Evolutionary conservation across 23 red algal genomes (phyloP), one percentile per base, ranked within the genome.

Genomic region (Pyropia yezoensis): DNA sequence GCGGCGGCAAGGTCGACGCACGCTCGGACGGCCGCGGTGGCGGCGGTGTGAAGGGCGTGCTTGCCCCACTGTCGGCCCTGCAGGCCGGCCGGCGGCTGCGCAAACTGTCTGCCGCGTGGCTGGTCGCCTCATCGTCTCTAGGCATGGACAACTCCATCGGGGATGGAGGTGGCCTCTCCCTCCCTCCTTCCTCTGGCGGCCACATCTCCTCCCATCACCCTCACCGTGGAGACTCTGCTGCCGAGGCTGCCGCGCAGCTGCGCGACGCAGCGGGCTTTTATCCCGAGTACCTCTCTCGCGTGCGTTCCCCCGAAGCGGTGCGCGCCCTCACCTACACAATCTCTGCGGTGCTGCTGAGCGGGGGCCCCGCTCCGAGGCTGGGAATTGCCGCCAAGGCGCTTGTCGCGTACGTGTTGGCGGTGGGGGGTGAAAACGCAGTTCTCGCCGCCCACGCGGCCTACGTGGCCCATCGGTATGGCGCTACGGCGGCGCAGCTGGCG

Each of bases 361-460:
- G 72, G 9, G 63, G 49, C 6, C 24, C 50, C 7, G 15, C 54
- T 0, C 39, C 39, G 39, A 23, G 49, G 1, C 21, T 82, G 78
- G 62, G 66, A 11, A 57, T 32, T 1, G 65, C 65, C n/a, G 65
- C 63, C 21, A 69, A 70, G 54, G 30, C 61, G 54, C 39, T 82
- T 20, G 56, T 63, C 26, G 62, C 66, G 29, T 82, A 71, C 52
- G 67, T 84, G 21, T 19, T 84, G 8, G 79, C 79, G 3, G 57
- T 69, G 23, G 25, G 19, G 20, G 61, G 69, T 0, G 79, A 84
- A 67, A 84, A 84, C 54, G 34, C 79, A 2, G 62, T 67, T 14
- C 69, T 84, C 58, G 69, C 79, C 49, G 79, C 79, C 18, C 79
- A 84, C 30, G 50, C 69, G 29, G 79, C 79, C 1, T 84, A 67